Percentiles rank a stretch among this genome's conserved stretches.
phyloP scores from a whole-genome alignment of 129 eudicot genomes.

The Kitagawia praeruptora region DNA sequence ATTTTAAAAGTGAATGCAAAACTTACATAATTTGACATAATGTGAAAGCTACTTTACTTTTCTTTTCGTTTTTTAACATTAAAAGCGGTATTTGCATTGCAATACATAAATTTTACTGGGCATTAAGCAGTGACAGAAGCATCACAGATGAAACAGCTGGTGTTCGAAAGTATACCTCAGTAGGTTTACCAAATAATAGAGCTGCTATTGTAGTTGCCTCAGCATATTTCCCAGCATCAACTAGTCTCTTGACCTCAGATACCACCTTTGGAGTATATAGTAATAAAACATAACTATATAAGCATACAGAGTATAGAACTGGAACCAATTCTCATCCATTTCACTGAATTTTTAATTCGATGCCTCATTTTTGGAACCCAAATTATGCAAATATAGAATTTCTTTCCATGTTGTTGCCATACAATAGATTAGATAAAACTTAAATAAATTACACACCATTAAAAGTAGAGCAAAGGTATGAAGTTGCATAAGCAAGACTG shows the following conservation, averaged over 20 bases:
- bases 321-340: not conserved
- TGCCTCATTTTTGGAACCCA: not conserved
- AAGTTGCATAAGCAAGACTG: not conserved
- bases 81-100: not conserved
- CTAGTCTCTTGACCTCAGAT: conserved; percentile 65
- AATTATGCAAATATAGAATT: not conserved
- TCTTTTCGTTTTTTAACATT: not conserved
- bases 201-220: conserved; percentile 71
- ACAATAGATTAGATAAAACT: not conserved
- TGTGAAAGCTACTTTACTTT: not conserved
- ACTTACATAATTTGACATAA: not conserved
- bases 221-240: conserved; percentile 55
- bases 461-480: not conserved
- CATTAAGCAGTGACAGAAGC: not conserved
- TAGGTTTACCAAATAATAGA: conserved; percentile 58
- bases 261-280: conserved; percentile 36
- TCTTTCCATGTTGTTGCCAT: not conserved
- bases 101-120: not conserved
- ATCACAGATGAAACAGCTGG: not conserved
- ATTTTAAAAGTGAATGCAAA: not conserved
- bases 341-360: not conserved
- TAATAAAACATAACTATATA: too few species aligned
- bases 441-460: too few species aligned
- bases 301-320: not conserved
- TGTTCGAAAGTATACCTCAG: conserved; percentile 14